These are phyloP conservation scores for Polyporus arcularius DNA, from an alignment of 768 basidiomycete species.

Conservation along the genomic window DNA sequence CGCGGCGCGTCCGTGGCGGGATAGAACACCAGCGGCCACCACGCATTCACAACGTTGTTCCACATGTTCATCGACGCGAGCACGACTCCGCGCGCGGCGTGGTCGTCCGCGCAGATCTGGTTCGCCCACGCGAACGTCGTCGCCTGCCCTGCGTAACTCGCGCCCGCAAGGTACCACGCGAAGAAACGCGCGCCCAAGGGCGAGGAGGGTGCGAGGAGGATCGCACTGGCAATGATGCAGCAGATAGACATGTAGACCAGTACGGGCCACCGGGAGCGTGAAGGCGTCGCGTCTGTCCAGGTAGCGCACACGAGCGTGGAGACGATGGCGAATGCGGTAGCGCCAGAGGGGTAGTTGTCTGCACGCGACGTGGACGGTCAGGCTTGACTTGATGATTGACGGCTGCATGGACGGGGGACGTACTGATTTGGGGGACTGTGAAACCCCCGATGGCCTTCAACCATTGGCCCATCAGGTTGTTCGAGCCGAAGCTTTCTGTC, in stretches of 20 bases:
- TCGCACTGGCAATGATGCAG: conserved; percentile 53
- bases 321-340: conserved; percentile 63
- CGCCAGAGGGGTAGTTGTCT: conserved; percentile 64
- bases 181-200: conserved; percentile 70
- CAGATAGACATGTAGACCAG: conserved; percentile 63
- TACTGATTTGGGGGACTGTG: conserved; percentile 63
- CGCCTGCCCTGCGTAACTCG: conserved; percentile 75
- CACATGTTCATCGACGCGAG: conserved; percentile 82
- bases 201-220: conserved; percentile 61
- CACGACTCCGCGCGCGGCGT: conserved; percentile 67
- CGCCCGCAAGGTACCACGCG: conserved; percentile 69
- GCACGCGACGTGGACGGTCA: neutral
- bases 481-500: conserved; percentile 67
- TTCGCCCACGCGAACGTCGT: conserved; percentile 86
- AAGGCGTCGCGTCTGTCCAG: conserved; percentile 61
- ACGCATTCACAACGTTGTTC: conserved; percentile 67
- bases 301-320: conserved; percentile 64
- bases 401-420: conserved; percentile 7
- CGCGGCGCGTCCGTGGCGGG: conserved; percentile 71
- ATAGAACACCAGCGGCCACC: conserved; percentile 74
- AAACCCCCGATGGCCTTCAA: conserved; percentile 62
- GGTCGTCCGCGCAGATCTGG: conserved; percentile 70
- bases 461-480: conserved; percentile 76
- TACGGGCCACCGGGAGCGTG: conserved; percentile 59
- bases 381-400: neutral